phyloP scores from a whole-genome alignment of 768 basidiomycete species.

The Tephrocybe rancida region DNA sequence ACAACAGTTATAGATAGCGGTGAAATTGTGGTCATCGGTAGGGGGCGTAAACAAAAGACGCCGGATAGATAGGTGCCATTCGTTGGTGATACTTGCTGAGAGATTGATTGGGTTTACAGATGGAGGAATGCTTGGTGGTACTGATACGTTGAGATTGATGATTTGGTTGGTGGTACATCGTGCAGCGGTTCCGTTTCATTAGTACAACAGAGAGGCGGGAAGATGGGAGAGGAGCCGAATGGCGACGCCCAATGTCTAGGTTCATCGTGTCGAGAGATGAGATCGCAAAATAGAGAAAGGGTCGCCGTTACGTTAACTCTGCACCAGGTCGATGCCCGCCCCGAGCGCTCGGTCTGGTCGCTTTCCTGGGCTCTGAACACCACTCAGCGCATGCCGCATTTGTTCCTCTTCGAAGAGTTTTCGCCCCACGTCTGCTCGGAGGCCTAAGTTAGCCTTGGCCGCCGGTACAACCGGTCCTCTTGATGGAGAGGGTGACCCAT shows the following conservation, averaged over 20 bases:
- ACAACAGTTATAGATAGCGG: constrained; percentile 21
- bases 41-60: constrained; percentile 14
- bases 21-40: constrained; percentile 21
- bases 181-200: constrained; percentile 39
- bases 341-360: constrained; percentile 35
- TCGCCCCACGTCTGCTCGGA: constrained; percentile 65
- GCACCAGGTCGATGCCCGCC: constrained; percentile 47
- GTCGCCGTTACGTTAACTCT: constrained; percentile 29
- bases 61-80: constrained; percentile 16
- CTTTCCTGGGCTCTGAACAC: constrained; percentile 26
- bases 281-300: constrained; percentile 4
- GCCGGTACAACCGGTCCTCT: constrained; percentile 30
- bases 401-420: constrained; percentile 76
- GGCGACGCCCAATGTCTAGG: constrained; percentile 20
- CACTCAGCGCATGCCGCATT: constrained; percentile 40
- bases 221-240: constrained; percentile 13
- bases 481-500: constrained; percentile 69
- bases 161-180: constrained; percentile 43
- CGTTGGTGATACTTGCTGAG: constrained; percentile 19
- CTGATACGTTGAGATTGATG: constrained; percentile 18
- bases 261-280: constrained; percentile 17
- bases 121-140: constrained; percentile 18
- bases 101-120: constrained; percentile 17
- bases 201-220: constrained; percentile 38
- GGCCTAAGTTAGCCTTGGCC: constrained; percentile 46